phyloP scores from a whole-genome alignment of 169 alveolate species.

The Plasmodium malariae region DNA sequence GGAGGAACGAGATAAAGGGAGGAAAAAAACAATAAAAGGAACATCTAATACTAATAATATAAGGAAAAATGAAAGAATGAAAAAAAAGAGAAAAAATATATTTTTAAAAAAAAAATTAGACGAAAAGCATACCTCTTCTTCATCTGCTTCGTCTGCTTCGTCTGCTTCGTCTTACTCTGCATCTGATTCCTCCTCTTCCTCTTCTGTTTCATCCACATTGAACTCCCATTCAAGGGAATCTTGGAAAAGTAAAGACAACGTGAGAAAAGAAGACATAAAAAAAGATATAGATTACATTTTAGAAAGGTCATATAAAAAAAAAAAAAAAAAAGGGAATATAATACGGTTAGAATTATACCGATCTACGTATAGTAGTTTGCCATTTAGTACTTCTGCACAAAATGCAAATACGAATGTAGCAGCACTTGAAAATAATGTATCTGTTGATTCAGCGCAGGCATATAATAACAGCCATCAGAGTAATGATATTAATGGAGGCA shows the following conservation, averaged over 20 bases:
- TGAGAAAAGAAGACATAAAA: constrained; percentile 15
- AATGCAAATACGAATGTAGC: not conserved
- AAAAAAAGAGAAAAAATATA: constrained; percentile 7
- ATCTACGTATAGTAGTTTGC: not conserved
- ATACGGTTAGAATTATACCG: constrained; percentile 11
- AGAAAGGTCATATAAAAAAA: constrained; percentile 17
- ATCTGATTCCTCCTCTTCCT: not conserved
- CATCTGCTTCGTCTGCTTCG: not conserved
- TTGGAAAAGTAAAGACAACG: not conserved
- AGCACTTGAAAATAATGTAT: not conserved
- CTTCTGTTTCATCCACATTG: not conserved
- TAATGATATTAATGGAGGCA: not conserved
- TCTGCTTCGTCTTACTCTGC: no score
- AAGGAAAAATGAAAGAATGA: not conserved
- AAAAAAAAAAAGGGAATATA: not conserved
- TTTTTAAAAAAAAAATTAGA: not conserved
- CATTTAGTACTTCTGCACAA: not conserved
- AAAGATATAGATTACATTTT: constrained; percentile 28
- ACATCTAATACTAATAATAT: not conserved
- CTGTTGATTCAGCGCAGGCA: not conserved
- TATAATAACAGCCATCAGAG: not conserved
- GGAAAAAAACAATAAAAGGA: not conserved
- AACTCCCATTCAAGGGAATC: not conserved
- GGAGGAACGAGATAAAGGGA: not conserved
- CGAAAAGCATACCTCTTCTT: not conserved